Percentiles rank a stretch among this genome's conserved stretches.
These are phyloP conservation scores for Globisporangium rhizosaccharum DNA, from an alignment of 352 stramenopile species.

Conservation along the genomic window DNA sequence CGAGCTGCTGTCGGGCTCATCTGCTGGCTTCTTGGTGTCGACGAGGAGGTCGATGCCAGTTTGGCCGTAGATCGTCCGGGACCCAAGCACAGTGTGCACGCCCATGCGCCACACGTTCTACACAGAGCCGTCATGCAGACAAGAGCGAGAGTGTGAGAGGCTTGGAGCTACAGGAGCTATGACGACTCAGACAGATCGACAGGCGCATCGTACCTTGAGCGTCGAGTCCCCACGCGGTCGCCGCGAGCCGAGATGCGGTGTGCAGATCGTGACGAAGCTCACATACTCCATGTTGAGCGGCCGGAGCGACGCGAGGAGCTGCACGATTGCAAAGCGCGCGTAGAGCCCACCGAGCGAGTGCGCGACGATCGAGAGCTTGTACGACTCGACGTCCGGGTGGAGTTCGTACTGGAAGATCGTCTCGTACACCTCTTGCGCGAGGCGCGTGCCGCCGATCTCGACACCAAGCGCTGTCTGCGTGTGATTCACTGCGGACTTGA, in stretches of 20 bases:
- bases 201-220: constrained; percentile 38
- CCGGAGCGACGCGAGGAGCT: constrained; percentile 44
- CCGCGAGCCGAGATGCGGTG: constrained; percentile 69
- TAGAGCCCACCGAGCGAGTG: constrained; percentile 80
- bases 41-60: constrained; percentile 73
- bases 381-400: constrained; percentile 31
- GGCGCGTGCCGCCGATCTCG: constrained; percentile 50
- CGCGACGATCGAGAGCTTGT: constrained; percentile 66
- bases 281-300: constrained; percentile 65
- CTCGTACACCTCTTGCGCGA: constrained; percentile 62
- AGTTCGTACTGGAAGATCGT: constrained; percentile 57
- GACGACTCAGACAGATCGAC: neutral
- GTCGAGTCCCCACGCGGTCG: constrained; percentile 52
- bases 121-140: neutral
- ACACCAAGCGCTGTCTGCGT: constrained; percentile 61
- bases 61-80: constrained; percentile 59
- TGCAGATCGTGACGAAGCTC: constrained; percentile 78
- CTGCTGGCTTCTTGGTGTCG: constrained; percentile 22
- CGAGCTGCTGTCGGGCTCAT: neutral
- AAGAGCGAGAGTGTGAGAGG: neutral
- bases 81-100: constrained; percentile 64
- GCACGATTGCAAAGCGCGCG: constrained; percentile 55
- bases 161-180: neutral
- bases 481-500: constrained; percentile 63
- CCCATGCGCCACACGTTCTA: constrained; percentile 68